phyloP scores from a whole-genome alignment of 179 eudicot genomes.

The Beta lomatogona region DNA sequence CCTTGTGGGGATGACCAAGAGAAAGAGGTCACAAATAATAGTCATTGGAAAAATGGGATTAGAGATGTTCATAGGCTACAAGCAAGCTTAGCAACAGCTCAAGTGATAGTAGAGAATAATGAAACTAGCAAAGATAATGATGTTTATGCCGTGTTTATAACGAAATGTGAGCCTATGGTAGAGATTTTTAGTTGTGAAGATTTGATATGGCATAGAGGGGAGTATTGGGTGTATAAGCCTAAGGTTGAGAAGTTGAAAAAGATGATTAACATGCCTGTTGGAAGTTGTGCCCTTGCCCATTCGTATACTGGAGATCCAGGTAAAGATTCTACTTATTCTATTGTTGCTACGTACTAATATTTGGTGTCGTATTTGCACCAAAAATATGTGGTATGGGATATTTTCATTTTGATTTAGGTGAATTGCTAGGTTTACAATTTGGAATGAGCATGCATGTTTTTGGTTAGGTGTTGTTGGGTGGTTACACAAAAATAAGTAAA shows the following conservation, averaged over 20 bases:
- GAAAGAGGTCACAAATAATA: neutral
- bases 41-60: slow-evolving; percentile 22
- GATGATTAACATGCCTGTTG: slow-evolving; percentile 57
- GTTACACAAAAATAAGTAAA: no score
- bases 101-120: slow-evolving; percentile 45
- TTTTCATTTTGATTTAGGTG: no score
- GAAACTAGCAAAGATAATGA: slow-evolving; percentile 23
- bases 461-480: no score
- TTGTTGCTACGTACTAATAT: no score
- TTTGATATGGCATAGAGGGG: slow-evolving; percentile 51
- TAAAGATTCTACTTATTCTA: no score
- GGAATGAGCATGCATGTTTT: no score
- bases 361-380: no score
- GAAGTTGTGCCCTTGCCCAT: slow-evolving; percentile 39
- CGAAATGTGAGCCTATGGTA: slow-evolving; percentile 69
- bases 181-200: slow-evolving; percentile 78
- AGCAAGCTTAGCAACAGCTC: slow-evolving; percentile 54
- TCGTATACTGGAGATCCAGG: slow-evolving; percentile 3
- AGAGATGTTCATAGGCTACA: slow-evolving; percentile 67
- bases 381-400: no score
- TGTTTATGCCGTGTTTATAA: slow-evolving; percentile 50
- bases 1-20: slow-evolving; percentile 31
- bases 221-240: slow-evolving; percentile 58
- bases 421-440: no score
- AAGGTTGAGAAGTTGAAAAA: slow-evolving; percentile 47